Percentiles rank a stretch among this genome's conserved stretches.
These are phyloP conservation scores for Oxyria digyna DNA, from an alignment of 148 eudicot genomes.

Conservation along the genomic window DNA sequence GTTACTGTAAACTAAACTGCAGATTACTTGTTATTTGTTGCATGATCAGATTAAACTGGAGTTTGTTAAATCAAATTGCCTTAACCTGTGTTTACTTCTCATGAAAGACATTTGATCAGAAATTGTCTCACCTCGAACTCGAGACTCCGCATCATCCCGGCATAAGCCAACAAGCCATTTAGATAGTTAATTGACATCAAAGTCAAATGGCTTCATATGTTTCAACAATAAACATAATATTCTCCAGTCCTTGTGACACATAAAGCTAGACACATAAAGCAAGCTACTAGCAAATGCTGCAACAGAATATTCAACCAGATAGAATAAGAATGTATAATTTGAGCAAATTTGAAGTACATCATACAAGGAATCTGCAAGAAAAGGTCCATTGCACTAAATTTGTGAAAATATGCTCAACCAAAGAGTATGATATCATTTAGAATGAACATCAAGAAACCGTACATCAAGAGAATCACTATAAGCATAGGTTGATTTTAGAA, in stretches of 20 bases:
- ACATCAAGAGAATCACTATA: neutral
- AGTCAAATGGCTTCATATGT: neutral
- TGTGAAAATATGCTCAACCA: slow-evolving; percentile 1
- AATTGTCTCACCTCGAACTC: too few species aligned
- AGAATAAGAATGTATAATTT: neutral
- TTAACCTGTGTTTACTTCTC: too few species aligned
- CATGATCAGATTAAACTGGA: too few species aligned
- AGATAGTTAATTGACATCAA: neutral
- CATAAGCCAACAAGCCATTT: neutral
- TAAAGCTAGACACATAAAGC: neutral
- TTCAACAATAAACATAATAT: neutral
- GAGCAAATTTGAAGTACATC: neutral
- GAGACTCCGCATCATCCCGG: too few species aligned
- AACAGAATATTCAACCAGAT: neutral
- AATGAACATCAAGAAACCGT: neutral
- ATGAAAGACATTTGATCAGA: too few species aligned
- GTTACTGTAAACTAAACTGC: too few species aligned
- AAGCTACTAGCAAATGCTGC: neutral
- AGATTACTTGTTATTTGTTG: too few species aligned
- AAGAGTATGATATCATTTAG: neutral
- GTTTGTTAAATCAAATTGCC: too few species aligned
- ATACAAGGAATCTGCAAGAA: neutral
- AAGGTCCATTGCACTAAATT: neutral
- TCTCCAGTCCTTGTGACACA: neutral
- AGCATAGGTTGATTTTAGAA: neutral